A percentile compares a stretch with the other conserved stretches of the same genome.
phyloP scores from a whole-genome alignment of 1,284 basidiomycete species.

The Pseudozyma thailandica region DNA sequence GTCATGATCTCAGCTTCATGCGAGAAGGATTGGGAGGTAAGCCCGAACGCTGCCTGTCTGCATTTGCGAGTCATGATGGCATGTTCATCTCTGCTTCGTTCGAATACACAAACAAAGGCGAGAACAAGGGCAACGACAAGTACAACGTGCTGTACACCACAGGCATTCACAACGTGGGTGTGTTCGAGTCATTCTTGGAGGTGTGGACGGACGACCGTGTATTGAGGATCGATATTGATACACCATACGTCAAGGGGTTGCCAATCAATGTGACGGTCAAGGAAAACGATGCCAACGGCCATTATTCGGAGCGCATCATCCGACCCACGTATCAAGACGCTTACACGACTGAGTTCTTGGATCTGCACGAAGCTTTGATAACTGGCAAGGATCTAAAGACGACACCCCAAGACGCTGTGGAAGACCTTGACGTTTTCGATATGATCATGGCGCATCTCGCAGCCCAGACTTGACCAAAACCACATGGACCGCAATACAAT shows the following conservation, averaged over 20 bases:
- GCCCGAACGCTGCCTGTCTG: constrained; percentile 31
- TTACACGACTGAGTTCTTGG: constrained; percentile 68
- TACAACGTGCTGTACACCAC: constrained; percentile 53
- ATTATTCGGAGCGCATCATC: constrained; percentile 52
- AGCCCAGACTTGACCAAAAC: too few relatives aligned
- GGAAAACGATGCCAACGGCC: constrained; percentile 61
- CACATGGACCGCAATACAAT: too few relatives aligned
- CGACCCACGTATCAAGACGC: constrained; percentile 69
- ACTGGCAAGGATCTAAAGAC: constrained; percentile 34
- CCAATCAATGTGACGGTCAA: constrained; percentile 68
- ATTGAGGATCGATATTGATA: constrained; percentile 67
- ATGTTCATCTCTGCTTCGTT: constrained; percentile 52
- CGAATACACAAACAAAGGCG: constrained; percentile 28
- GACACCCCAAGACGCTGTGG: constrained; percentile 43
- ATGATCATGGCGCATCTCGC: constrained; percentile 64
- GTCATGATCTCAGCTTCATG: constrained; percentile 70
- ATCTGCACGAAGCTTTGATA: constrained; percentile 63
- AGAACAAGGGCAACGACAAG: constrained; percentile 20
- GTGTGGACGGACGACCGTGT: constrained; percentile 69
- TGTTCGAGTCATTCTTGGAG: constrained; percentile 70
- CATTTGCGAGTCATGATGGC: constrained; percentile 47
- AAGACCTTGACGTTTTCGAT: constrained; percentile 67
- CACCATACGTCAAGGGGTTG: constrained; percentile 69
- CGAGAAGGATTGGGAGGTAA: constrained; percentile 63
- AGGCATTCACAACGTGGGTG: constrained; percentile 64